A percentile compares a stretch with the other conserved stretches of the same genome.
Evolutionary conservation across 208 protist genomes (phyloP).

Genomic region (Leishmania braziliensis): DNA sequence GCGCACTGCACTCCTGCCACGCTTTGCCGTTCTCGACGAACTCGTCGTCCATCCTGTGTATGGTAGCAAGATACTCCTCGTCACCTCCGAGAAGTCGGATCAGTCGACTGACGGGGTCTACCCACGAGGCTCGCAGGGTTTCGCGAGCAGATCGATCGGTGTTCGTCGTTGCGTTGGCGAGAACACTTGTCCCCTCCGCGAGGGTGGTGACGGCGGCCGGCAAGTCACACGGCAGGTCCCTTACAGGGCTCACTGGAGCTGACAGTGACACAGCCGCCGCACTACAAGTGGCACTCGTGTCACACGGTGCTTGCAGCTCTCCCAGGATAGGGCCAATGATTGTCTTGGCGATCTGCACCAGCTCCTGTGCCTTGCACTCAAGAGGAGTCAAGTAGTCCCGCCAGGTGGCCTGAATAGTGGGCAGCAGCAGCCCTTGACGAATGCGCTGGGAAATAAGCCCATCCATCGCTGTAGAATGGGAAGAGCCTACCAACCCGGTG

Average conservation of each 20-base stretch:
- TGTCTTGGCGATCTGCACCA: slow-evolving; percentile 41
- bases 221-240: not conserved
- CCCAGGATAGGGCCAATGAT: slow-evolving; percentile 43
- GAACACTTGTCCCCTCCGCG: not conserved
- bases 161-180: not conserved
- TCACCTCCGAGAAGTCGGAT: slow-evolving; percentile 44
- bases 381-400: slow-evolving; percentile 55
- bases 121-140: slow-evolving; percentile 16
- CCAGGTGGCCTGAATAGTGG: slow-evolving; percentile 59
- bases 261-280: not conserved
- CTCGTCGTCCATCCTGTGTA: slow-evolving; percentile 58
- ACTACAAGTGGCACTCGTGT: not conserved
- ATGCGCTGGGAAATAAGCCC: slow-evolving; percentile 22
- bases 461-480: not conserved
- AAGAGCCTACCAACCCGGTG: not conserved
- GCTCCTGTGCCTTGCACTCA: slow-evolving; percentile 39
- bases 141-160: slow-evolving; percentile 12
- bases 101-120: slow-evolving; percentile 30
- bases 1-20: slow-evolving; percentile 11
- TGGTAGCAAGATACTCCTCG: slow-evolving; percentile 54
- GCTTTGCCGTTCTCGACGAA: slow-evolving; percentile 25
- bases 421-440: slow-evolving; percentile 40
- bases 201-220: not conserved
- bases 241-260: not conserved
- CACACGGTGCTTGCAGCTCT: slow-evolving; percentile 10